Conservation (phyloP, 805 yeast species). For the Ogataea ganodermae region DNA sequence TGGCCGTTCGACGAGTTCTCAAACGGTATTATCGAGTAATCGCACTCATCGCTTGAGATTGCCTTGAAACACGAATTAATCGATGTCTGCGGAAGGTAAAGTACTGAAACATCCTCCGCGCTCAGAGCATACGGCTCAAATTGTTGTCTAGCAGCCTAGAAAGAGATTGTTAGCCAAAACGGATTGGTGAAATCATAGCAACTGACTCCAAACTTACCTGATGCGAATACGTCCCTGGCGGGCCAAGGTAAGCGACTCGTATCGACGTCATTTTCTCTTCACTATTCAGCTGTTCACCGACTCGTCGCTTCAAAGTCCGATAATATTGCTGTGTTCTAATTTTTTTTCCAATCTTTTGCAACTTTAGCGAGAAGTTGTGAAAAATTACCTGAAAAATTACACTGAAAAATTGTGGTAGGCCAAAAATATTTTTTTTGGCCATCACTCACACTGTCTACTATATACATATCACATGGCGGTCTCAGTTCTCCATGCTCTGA, state of each 20-base stretch:
- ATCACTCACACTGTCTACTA: background rate
- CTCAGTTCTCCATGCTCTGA: slow-evolving; percentile 60
- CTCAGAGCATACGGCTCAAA: slow-evolving; percentile 30
- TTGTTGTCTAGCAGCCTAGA: slow-evolving; percentile 50
- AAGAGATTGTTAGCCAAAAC: background rate
- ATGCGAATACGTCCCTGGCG: slow-evolving; percentile 90
- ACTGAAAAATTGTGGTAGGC: background rate
- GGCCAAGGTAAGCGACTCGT: slow-evolving; percentile 80
- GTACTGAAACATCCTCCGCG: slow-evolving; percentile 20
- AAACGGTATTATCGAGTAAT: slow-evolving; percentile 80
- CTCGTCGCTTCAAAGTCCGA: background rate
- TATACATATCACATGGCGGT: background rate
- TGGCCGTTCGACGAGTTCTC: slow-evolving; percentile 96
- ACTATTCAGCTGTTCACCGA: too few relatives aligned
- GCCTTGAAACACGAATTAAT: slow-evolving; percentile 65
- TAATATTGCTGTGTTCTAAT: background rate
- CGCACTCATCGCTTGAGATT: slow-evolving; percentile 47
- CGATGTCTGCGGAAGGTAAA: slow-evolving; percentile 41
- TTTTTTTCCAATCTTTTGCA: background rate
- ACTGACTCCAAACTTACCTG: slow-evolving; percentile 49
- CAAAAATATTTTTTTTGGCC: background rate
- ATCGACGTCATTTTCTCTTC: slow-evolving; percentile 20
- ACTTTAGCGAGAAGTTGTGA: background rate
- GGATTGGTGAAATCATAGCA: background rate
- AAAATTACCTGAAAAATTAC: background rate